Evolutionary conservation across 495 filamentous ascomycete species (phyloP), one percentile per base, ranked within the genome.

Genomic region (Niebla homalea): DNA sequence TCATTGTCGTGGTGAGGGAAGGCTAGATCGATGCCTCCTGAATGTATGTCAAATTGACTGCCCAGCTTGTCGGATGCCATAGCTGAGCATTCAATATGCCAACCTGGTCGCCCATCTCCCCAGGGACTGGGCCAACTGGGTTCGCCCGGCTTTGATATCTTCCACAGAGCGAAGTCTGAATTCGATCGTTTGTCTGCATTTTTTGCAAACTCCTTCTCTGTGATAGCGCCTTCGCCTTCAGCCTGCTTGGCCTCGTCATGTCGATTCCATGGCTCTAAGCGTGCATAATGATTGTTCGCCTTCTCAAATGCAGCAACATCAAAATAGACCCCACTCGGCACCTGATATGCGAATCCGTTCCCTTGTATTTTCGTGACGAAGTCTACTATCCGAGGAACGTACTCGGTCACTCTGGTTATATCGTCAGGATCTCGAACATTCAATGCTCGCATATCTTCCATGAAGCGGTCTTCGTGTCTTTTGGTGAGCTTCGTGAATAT

Each of bases 1-100:
- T 96, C 90, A 53, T 95, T 97, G 62, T 96, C 92, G 60, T 96
- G 92, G 65, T 98, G 92, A 1, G 92, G 92, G 64, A 97, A 97
- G 6, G 83, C 81, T 46, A 97, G 74, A 64, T 98, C 92, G 47
- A 94, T 83, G 36, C 92, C 92, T 8, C 92, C 92, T 19, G 85
- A 90, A 63, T 97, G 89, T 45, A 97, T 85, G 66, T 98, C 92
- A 64, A 98, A 84, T 48, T 78, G 70, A 38, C 77, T 69, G 7
- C 90, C 92, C 5, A 98, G 71, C 29, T 84, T 78, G 49, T 87
- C 84, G 2, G 83, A 89, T 1, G 89, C 89, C 92, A 98, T 98
- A 2, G 87, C 89, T 1, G 85, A 92, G 77, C 92, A 98, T 69
- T 98, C 90, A 54, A 98, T 96, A 64, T 97, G 92, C 92, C 88